Conservation (phyloP, 108 stramenopile genomes). For the Seminavis robusta region DNA sequence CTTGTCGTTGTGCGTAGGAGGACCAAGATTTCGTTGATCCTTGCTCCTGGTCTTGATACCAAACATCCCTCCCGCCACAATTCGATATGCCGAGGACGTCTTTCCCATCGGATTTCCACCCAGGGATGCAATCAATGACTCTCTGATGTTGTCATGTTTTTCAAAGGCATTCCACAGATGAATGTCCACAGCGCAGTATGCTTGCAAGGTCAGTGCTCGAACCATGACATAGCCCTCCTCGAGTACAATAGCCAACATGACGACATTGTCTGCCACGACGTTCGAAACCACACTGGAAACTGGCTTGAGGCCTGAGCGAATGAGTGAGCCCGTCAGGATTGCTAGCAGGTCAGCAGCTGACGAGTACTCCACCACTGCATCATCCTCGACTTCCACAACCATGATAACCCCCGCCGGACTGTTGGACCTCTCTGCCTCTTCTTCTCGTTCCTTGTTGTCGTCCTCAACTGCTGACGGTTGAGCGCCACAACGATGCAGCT, state of each 20-base stretch:
- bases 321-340: conserved; percentile 14
- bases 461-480: conserved; percentile 4
- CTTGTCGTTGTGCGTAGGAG: conserved; percentile 14
- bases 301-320: conserved; percentile 31
- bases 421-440: conserved; percentile 7
- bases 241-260: conserved; percentile 32
- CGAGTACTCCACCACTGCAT: too few relatives aligned
- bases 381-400: conserved; percentile 60
- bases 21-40: conserved; percentile 69
- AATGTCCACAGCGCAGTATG: conserved; percentile 68
- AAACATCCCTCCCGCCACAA: conserved; percentile 82
- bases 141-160: conserved; percentile 24
- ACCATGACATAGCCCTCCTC: conserved; percentile 64
- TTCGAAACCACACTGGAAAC: conserved; percentile 7
- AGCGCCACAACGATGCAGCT: too few relatives aligned
- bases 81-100: conserved; percentile 50
- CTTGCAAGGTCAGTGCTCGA: conserved; percentile 42
- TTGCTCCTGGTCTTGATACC: conserved; percentile 75
- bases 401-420: conserved; percentile 43
- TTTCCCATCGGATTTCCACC: conserved; percentile 13
- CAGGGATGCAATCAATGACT: conserved; percentile 28
- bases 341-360: conserved; percentile 10
- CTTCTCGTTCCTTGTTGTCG: conserved; percentile 23
- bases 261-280: conserved; percentile 11
- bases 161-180: conserved; percentile 46